Evolutionary conservation across 164 flowering plant species (phyloP), one percentile per base, ranked within the genome.

Genomic region (Sextonia rubra): DNA sequence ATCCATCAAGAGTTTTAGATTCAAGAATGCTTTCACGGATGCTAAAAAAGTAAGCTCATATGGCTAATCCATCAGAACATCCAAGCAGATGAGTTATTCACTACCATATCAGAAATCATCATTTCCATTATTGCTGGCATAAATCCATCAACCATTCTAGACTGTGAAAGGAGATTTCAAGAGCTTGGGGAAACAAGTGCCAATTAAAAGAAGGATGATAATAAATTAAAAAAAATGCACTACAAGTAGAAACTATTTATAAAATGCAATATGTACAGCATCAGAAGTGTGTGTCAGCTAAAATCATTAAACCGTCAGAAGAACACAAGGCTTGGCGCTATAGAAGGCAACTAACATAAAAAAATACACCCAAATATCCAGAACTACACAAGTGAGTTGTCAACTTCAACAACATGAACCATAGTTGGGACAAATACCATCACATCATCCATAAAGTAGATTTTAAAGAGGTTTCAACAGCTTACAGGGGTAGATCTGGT

Each of bases 401-500:
- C 30, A 66, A 27, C 15, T 55, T 32, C 23, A 18, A 56, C 4
- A 61, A 61, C 23, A 37, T 9, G 8, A 67, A 18, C 58, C 22
- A 17, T 12, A 5, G 22, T 8, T 60, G 27, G 7, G 47, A 69
- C 47, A 24, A 37, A 22, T 8, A 11, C 44, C 52, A 63, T 62
- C 67, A 49, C 8, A 26, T 26, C 63, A n/a, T 68, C 58, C 47
- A 47, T 23, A 27, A 18, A 61, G 14, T 20, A 58, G 56, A 25
- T 37, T 32, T 30, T 29, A 37, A 29, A 60, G 65, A 17, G 29
- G 61, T 64, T 58, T n/a, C 47, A 30, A 69, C 68, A 24, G 20
- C 86, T 85, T 82, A 88, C 91, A 86, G 60, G 11, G 89, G 91
- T 30, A 88, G 76, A 80, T 86, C 86, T n/a, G 86, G 86, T 37